Conservation (phyloP, 2,329 filamentous ascomycete species). For the Talaromyces islandicus region DNA sequence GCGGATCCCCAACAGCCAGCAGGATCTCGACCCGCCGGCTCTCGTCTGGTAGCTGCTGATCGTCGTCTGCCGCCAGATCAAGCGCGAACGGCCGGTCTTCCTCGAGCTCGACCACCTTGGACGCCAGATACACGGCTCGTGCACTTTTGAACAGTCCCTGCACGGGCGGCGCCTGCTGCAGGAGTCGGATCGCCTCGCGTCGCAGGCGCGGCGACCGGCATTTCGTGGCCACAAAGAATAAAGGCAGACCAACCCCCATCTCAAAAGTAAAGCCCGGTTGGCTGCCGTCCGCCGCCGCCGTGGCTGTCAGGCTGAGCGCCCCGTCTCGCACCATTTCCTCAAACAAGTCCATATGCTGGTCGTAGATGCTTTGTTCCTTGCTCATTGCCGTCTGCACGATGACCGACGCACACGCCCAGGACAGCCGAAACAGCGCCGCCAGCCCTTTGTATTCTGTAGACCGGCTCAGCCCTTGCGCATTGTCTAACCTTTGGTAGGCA, state of each 20-base stretch:
- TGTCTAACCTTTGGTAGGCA: background rate
- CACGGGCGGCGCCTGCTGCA: constrained; percentile 16
- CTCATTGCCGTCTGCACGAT: background rate
- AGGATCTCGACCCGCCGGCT: background rate
- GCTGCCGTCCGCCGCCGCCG: background rate
- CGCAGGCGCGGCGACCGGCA: constrained; percentile 20
- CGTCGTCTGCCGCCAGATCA: background rate
- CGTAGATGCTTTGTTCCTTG: background rate
- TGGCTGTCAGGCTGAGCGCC: background rate
- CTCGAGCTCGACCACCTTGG: constrained; percentile 16
- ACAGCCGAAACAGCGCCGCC: background rate
- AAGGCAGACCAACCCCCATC: background rate
- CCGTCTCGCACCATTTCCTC: background rate
- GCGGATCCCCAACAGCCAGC: background rate
- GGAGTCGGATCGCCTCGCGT: constrained; percentile 16
- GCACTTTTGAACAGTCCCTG: constrained; percentile 20
- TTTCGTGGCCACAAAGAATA: constrained; percentile 18
- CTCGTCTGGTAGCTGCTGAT: background rate
- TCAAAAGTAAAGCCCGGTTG: background rate
- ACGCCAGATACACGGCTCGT: constrained; percentile 15
- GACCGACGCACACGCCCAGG: background rate
- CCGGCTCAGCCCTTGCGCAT: background rate
- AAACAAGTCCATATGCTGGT: background rate
- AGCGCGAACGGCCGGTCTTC: constrained; percentile 2
- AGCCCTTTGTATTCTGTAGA: background rate